Base-by-base conservation (phyloP, 768 basidiomycete species). In the Saitozyma podzolica region DNA sequence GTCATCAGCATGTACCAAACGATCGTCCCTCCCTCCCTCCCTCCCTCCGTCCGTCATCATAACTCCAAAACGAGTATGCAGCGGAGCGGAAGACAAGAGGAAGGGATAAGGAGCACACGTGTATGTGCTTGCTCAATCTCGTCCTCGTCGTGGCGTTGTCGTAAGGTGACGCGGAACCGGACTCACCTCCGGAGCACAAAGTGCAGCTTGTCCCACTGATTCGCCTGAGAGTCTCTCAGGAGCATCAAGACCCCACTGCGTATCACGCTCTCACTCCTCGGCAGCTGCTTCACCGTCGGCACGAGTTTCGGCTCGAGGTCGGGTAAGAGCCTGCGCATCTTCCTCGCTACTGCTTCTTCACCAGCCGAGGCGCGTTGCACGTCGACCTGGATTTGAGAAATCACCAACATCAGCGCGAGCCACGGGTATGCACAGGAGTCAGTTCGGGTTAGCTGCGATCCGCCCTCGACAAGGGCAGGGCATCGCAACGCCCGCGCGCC, bases 231-330 rank as follows among this genome's bases (percentile, higher is more conserved):
- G 76, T 98, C 88, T 37, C 84, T 85, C 68, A 97, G 84, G 64
- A 94, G 84, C 81, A 88, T 81, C 55, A 98, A 81, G 73, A 88
- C 82, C 9, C 95, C 95, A 76, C 87, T 89, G 84, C 92, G 94
- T 8, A 90, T 90, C 3, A 87, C 85, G 14, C 84, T 85, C 74
- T 93, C 89, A 67, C 92, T 95, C 66, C 86, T 83, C 48, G 88
- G 86, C 54, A 91, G 83, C 37, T 90, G 80, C 66, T 87, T 63
- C n/a, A 77, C 68, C n/a, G 52, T 56, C 1, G 76, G 74, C 4
- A 72, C 69, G 6, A 77, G 63, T 53, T 70, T 77, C 37, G 75
- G 65, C 48, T 70, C 61, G 3, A 75, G 64, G 13, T 77, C 70
- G 0, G 76, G 69, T 40, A 73, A 40, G 11, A 76, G 17, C 40